Evolutionary conservation across 306 rosid genomes (phyloP), one percentile per base, ranked within the genome.

Genomic region (Canavalia ensiformis): DNA sequence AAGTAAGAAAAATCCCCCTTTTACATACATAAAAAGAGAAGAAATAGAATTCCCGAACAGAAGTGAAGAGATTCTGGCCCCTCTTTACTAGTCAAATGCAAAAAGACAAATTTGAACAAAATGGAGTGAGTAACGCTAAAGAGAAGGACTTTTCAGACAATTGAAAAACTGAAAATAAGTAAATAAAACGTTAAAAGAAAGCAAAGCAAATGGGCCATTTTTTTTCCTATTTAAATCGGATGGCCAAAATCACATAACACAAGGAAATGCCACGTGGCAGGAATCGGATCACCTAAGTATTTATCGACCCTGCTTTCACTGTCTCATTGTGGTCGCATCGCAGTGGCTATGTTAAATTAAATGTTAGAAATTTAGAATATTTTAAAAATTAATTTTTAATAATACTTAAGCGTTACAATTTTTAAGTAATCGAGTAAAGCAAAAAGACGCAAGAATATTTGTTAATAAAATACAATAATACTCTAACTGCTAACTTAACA

Each of bases 101-200:
- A 59, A 68, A 60, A 30, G 90, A 85, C 90, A 83, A 56, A 8
- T 74, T 83, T 89, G 84, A 85, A 75, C 77, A 50, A 69, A 74
- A 51, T 8, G 75, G 60, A 47, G 81, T 72, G 83, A 80, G 81
- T 75, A 85, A 80, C 86, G 90, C 80, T 85, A 51, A 31, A 65
- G 77, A 81, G 69, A 54, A 25, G n/a, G 55, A 77, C 50, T 51
- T 55, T 29, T 60, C 79, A 47, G 18, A 31, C 69, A 34, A 50
- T 0, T 8, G 42, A 25, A 55, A 59, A 50, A 46, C 59, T 49
- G 25, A 30, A 68, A 56, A 68, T 12, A 51, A 34, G 54, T 0
- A 55, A 13, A 33, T 2, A 34, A 28, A n/a, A 7, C 10, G 64
- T 57, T 52, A 28, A 45, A 8, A 8, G 49, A 34, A 73, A 7